Percentiles rank a stretch among this genome's conserved stretches.
Evolutionary conservation across 2,329 filamentous ascomycete genomes (phyloP).

Genomic region (Pseudocercospora fijiensis): DNA sequence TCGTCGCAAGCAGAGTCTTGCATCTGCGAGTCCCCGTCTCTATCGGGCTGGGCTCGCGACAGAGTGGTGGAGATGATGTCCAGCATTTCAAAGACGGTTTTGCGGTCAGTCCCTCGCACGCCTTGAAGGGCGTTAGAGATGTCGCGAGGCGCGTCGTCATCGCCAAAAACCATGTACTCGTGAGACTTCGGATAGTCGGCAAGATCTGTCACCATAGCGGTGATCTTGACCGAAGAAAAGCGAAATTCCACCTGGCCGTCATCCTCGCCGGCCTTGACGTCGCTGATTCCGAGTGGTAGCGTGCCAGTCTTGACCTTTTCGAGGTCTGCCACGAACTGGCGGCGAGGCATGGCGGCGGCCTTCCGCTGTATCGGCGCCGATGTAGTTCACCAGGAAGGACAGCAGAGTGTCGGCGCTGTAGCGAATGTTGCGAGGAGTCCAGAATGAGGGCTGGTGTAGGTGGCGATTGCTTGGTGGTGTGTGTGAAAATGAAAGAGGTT

Average conservation of each 20-base stretch:
- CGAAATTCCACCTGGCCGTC: conserved; percentile 70
- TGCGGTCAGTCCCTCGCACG: conserved; percentile 47
- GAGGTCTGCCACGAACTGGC: conserved; percentile 63
- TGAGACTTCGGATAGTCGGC: conserved; percentile 60
- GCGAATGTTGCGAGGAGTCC: neutral
- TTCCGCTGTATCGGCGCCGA: neutral
- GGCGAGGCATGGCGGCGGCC: conserved; percentile 59
- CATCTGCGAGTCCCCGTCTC: conserved; percentile 47
- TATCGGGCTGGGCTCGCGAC: conserved; percentile 34
- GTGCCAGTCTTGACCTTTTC: conserved; percentile 42
- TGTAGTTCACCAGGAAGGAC: neutral
- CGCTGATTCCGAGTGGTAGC: conserved; percentile 51
- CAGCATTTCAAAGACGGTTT: conserved; percentile 53
- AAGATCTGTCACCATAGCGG: conserved; percentile 51
- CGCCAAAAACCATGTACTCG: conserved; percentile 57
- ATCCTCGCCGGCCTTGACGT: conserved; percentile 62
- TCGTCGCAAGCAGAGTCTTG: conserved; percentile 38
- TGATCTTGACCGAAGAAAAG: conserved; percentile 46
- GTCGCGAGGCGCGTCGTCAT: conserved; percentile 46
- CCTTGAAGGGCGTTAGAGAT: conserved; percentile 47
- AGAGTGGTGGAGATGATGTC: conserved; percentile 47
- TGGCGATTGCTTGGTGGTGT: neutral
- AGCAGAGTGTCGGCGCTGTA: neutral
- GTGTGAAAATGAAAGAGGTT: neutral
- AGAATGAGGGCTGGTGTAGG: neutral